Base-by-base conservation (phyloP, 1,284 basidiomycete species). In the Stereum hirsutum region DNA sequence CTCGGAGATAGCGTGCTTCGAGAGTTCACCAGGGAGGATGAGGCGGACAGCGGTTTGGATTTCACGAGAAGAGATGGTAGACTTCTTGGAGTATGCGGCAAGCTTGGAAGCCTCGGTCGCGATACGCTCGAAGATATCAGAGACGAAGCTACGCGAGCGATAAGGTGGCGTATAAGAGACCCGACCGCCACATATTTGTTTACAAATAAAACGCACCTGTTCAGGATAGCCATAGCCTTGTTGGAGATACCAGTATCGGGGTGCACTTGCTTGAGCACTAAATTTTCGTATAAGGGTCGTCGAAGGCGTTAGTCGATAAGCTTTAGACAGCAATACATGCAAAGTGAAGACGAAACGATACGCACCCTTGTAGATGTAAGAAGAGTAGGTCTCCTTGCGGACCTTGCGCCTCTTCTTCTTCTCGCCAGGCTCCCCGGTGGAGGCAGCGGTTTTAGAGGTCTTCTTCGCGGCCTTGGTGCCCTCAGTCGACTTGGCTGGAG, bases 231-330 rank as follows among this genome's bases (percentile, higher is more conserved):
- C 92, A 96, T 96, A 33, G 91, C 92, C 74, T 94, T 96, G 81
- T 94, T 95, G 49, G 88, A 86, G 65, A 95, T 94, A 80, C 93
- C 93, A 52, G 89, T 95, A 62, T 96, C 93, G 45, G 92, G 93
- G 73, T 96, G 92, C 48, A 96, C 92, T 62, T 91, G 88, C 68
- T 84, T 91, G 50, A 91, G 48, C 36, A 26, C 11, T 15, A 28
- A 45, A 44, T 20, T 44, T n/a, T n/a, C n/a, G n/a, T n/a, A n/a
- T n/a, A n/a, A n/a, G n/a, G n/a, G n/a, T n/a, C n/a, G n/a, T n/a
- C n/a, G n/a, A n/a, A n/a, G n/a, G n/a, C n/a, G n/a, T 12, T 17
- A 19, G 3, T 3, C 33, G 17, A 35, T 11, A 31, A 4, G 5
- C 15, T 17, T 35, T 19, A 35, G 33, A 10, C n/a, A 19, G 15